Base-by-base conservation (phyloP, 139 green algal genomes). In the Chlamydomonas sp. region DNA sequence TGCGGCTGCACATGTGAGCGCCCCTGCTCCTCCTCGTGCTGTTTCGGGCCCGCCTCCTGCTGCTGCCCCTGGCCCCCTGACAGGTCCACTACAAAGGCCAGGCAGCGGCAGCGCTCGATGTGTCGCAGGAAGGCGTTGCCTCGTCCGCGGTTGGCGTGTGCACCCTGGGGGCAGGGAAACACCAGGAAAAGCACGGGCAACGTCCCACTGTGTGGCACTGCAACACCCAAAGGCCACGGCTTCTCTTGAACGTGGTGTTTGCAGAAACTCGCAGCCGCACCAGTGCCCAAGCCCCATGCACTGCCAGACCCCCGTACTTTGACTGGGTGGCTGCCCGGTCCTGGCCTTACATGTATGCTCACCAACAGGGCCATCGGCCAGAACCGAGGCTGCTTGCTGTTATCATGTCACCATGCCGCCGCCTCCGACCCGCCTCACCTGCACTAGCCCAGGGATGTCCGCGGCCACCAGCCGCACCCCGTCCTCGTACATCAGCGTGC, bases 121-220 rank as follows among this genome's bases (percentile, higher is more conserved):
- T 97, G 96, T 15, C 91, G 88, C 71, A 98, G 88, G 83, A 98
- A 98, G 12, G 77, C 83, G 83, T 95, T 95, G 59, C 96, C 96
- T 49, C 96, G 89, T 6, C 96, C 95, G 17, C 68, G 63, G 74
- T 90, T 86, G 59, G 78, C 88, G 17, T 90, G 80, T 7, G 92
- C 91, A 6, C 93, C 94, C 31, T 88, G 81, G 8, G 20, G 1
- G 8, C 14, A 15, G 14, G 3, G 10, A 15, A 4, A 73, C 14
- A n/a, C 10, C 68, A 31, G 68, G 15, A 74, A 49, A 49, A 49
- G 31, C 31, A 49, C 31, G 31, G 31, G 31, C 31, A 49, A 49
- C 31, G 31, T 49, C 31, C 31, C 31, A 49, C 31, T 49, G 31
- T 49, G 31, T 49, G 31, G 31, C 31, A 49, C 31, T 49, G 31